Evolutionary conservation across 1,284 basidiomycete genomes (phyloP).

Genomic region (Ceratobasidium theobromae): DNA sequence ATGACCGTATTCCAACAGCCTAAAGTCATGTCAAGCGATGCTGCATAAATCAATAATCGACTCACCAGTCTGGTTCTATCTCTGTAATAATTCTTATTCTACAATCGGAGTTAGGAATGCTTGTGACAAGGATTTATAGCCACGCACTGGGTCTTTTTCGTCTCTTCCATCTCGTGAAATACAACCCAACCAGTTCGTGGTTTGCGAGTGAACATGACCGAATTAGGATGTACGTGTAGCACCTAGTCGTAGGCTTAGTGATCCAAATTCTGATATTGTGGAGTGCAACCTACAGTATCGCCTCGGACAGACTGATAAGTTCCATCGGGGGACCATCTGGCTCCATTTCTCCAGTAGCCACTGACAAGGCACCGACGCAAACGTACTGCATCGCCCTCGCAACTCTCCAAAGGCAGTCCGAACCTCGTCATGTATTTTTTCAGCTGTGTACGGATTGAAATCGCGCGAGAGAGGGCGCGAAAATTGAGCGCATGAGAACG

Average conservation of each 20-base stretch:
- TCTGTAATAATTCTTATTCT: conserved; percentile 60
- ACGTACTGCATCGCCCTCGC: conserved; percentile 77
- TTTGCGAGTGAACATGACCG: conserved; percentile 90
- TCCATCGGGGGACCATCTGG: conserved; percentile 84
- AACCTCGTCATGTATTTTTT: conserved; percentile 92
- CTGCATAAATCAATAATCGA: neutral
- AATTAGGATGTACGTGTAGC: conserved; percentile 89
- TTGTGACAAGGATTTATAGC: too few relatives aligned
- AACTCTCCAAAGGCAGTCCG: conserved; percentile 72
- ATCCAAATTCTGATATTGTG: neutral
- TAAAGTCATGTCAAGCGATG: conserved; percentile 36
- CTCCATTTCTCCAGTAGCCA: conserved; percentile 94
- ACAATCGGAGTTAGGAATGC: too few relatives aligned
- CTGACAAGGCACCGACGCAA: conserved; percentile 83
- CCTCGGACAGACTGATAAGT: conserved; percentile 84
- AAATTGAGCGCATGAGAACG: conserved; percentile 90
- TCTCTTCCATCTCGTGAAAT: conserved; percentile 95
- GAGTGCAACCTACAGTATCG: conserved; percentile 60
- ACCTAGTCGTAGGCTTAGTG: conserved; percentile 50
- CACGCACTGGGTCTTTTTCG: conserved; percentile 82
- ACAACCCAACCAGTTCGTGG: conserved; percentile 90
- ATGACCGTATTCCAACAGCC: conserved; percentile 56
- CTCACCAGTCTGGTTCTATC: conserved; percentile 62
- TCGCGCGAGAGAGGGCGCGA: conserved; percentile 86
- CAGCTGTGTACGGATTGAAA: conserved; percentile 89